Conservation (phyloP, 1,139 yeast species). For the Saccharomyces pastorianus region DNA sequence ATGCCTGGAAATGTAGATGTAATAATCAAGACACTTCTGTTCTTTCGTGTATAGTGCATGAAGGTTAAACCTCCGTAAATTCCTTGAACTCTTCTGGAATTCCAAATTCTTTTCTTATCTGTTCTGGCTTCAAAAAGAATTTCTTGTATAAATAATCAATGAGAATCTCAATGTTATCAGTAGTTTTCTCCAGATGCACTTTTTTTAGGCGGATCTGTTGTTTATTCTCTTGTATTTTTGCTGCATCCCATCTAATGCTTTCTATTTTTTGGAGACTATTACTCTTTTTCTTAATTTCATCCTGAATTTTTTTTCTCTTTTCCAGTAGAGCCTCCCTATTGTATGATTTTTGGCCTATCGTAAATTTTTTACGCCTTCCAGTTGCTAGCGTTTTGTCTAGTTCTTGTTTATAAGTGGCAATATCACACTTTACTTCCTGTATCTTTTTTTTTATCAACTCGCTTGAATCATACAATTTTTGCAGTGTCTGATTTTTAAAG, state of each 20-base stretch:
- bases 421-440: constrained; percentile 11
- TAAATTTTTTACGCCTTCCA: constrained; percentile 1
- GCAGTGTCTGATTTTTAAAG: constrained; percentile 37
- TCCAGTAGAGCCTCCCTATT: constrained; percentile 7
- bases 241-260: constrained; percentile 15
- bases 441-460: constrained; percentile 5
- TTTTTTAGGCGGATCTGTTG: constrained; percentile 4
- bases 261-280: constrained; percentile 8
- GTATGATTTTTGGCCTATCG: not conserved
- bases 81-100: constrained; percentile 22
- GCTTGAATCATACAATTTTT: constrained; percentile 22
- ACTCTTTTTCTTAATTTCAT: constrained; percentile 8
- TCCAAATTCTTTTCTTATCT: constrained; percentile 17
- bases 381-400: not conserved
- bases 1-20: not conserved
- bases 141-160: constrained; percentile 18
- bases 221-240: constrained; percentile 9
- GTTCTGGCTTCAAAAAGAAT: constrained; percentile 12
- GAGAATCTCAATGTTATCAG: constrained; percentile 26
- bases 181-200: constrained; percentile 11
- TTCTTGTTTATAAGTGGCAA: constrained; percentile 1
- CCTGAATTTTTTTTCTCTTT: constrained; percentile 3
- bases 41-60: constrained; percentile 1
- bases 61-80: not conserved
- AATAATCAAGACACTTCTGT: not conserved